Evolutionary conservation across 192 early-diverging fungal species (phyloP).

Genomic region (Linderina pennispora): DNA sequence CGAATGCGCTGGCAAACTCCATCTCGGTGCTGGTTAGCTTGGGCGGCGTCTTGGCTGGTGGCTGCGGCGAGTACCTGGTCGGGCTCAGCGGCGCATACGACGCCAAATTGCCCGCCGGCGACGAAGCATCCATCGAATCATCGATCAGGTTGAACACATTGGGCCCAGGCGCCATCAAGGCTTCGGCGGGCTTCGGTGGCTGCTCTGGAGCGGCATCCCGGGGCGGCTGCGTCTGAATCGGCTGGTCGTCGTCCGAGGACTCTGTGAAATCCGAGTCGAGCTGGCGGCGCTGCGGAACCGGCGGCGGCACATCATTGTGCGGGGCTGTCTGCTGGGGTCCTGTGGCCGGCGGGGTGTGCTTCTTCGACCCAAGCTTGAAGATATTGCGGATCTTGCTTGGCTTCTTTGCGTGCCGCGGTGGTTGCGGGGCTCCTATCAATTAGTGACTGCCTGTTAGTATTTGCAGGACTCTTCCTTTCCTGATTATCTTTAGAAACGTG

Average conservation of each 20-base stretch:
- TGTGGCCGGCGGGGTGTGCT: no score
- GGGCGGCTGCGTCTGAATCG: no score
- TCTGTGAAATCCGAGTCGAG: constrained; percentile 42
- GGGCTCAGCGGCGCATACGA: constrained; percentile 11
- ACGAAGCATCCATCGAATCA: no score
- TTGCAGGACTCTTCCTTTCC: no score
- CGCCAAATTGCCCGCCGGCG: constrained; percentile 3
- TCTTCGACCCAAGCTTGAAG: constrained; percentile 9
- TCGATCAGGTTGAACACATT: constrained; percentile 10
- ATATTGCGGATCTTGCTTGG: constrained; percentile 30
- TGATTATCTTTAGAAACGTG: no score
- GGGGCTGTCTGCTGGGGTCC: neutral
- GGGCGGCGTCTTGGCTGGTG: neutral
- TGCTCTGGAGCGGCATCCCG: no score
- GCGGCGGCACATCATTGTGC: neutral
- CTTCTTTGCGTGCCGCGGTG: constrained; percentile 2
- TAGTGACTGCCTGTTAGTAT: no score
- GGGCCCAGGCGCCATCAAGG: neutral
- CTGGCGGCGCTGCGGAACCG: neutral
- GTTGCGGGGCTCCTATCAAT: constrained; percentile 1
- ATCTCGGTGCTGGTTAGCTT: neutral
- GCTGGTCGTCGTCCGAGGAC: neutral
- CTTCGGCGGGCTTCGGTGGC: neutral
- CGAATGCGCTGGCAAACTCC: constrained; percentile 5
- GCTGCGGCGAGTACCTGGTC: neutral